Evolutionary conservation across 805 yeast genomes (phyloP), one percentile per base, ranked within the genome.

Genomic region (Clavispora santaluciae): DNA sequence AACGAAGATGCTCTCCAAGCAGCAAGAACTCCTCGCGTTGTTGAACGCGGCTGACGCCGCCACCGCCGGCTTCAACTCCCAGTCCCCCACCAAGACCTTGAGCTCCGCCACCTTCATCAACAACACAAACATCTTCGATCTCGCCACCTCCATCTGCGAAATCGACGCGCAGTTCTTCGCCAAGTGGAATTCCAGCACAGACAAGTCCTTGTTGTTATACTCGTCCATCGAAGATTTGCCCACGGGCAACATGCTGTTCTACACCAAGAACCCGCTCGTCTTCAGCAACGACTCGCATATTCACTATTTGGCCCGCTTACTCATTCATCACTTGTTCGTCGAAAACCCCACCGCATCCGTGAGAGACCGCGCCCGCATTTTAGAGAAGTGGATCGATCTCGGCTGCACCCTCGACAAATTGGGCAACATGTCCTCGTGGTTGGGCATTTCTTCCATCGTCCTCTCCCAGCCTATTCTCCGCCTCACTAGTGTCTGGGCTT

Each of bases 371-470:
- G 95, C 95, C 0, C 63, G 75, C 31, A 54, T 89, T 4, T 59
- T 91, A 26, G 79, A 80, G 35, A 83, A 79, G 56, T 91, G 98
- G 98, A 84, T 90, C 33, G 79, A 80, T 45, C 68, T 91, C 33
- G 98, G 96, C 3, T 78, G 83, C 47, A 66, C 70, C 21, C 76
- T 91, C 46, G 93, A 87, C 54, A 77, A 76, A 44, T 66, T 77
- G 22, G 98, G 98, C 37, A 95, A 91, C 57, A 87, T 88, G 90
- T 90, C 89, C 0, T 82, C 93, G 22, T 91, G 97, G 97, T 66
- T 88, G 18, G 95, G 96, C 0, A 79, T 91, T 50, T 87, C 96
- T 1, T 81, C 93, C 0, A 73, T 84, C 1, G 72, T 90, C 2
- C 83, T 95, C 53, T 85, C 95, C 0, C 78, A 83, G 40, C 95